These are phyloP conservation scores for Lodderomyces parapsilosis DNA, from an alignment of 1,139 yeast species.

Conservation along the genomic window DNA sequence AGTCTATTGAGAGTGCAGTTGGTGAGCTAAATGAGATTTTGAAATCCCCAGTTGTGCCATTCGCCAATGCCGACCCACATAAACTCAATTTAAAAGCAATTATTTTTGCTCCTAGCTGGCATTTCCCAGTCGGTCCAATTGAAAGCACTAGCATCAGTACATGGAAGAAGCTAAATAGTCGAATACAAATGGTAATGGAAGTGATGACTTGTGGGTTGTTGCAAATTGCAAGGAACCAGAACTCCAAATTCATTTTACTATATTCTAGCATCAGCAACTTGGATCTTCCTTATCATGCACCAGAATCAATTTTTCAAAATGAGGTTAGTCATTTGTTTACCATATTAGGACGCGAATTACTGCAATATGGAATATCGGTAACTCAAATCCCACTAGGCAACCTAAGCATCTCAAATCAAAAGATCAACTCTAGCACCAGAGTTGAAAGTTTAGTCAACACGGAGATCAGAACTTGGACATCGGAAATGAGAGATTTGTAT, in stretches of 20 bases:
- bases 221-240: slow-evolving; percentile 49
- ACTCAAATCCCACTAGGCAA: slow-evolving; percentile 51
- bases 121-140: slow-evolving; percentile 68
- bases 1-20: slow-evolving; percentile 30
- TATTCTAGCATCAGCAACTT: slow-evolving; percentile 45
- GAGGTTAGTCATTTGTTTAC: slow-evolving; percentile 38
- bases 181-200: slow-evolving; percentile 46
- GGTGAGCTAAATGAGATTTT: slow-evolving; percentile 42
- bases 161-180: slow-evolving; percentile 53
- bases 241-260: slow-evolving; percentile 44
- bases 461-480: slow-evolving; percentile 43
- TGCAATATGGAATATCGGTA: slow-evolving; percentile 41
- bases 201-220: slow-evolving; percentile 58
- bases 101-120: slow-evolving; percentile 61
- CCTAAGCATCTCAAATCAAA: slow-evolving; percentile 31
- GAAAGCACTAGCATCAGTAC: slow-evolving; percentile 54
- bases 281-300: slow-evolving; percentile 48
- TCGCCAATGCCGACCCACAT: slow-evolving; percentile 56
- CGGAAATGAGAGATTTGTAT: slow-evolving; percentile 36
- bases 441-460: slow-evolving; percentile 34
- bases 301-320: slow-evolving; percentile 44
- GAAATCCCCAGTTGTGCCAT: slow-evolving; percentile 40
- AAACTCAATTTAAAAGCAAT: slow-evolving; percentile 54
- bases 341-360: slow-evolving; percentile 38
- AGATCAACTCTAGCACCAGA: slow-evolving; percentile 22